Evolutionary conservation across 2,329 filamentous ascomycete genomes (phyloP).

Genomic region (Botrytis byssoidea): DNA sequence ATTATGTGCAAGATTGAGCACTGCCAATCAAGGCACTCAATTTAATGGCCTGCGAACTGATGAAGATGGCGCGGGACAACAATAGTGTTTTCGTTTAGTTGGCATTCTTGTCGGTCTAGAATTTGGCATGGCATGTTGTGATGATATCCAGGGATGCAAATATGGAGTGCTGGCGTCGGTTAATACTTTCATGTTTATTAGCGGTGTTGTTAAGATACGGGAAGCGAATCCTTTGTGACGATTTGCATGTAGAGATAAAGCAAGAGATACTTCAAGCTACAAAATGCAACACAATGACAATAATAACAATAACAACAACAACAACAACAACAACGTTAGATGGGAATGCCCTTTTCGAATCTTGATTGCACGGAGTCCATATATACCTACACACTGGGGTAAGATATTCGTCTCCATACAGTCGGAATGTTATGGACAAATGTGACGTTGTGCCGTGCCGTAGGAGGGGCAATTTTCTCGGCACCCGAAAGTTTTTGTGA

Average conservation of each 20-base stretch:
- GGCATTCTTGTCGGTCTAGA: conserved; percentile 11
- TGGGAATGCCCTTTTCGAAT: no score
- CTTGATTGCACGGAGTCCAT: not conserved
- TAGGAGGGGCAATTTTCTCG: conserved; percentile 10
- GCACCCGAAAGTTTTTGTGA: conserved; percentile 1
- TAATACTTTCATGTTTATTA: not conserved
- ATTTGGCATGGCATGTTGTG: conserved; percentile 16
- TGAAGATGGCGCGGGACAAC: conserved; percentile 46
- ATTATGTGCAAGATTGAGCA: conserved; percentile 78
- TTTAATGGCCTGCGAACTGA: conserved; percentile 60
- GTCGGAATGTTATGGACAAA: not conserved
- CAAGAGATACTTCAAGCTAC: not conserved
- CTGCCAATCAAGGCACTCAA: conserved; percentile 74
- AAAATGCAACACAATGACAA: not conserved
- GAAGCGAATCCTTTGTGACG: not conserved
- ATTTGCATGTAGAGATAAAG: conserved; percentile 2
- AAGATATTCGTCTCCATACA: not conserved
- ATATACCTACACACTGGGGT: not conserved
- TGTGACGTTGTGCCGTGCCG: not conserved
- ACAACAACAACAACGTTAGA: not conserved
- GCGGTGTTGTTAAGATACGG: not conserved
- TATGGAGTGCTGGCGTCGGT: conserved; percentile 17
- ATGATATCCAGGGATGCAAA: conserved; percentile 24
- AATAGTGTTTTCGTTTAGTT: conserved; percentile 19
- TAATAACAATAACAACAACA: not conserved